Base-by-base conservation (phyloP, 2,329 filamentous ascomycete species). In the Cladosporium sphaerospermum region DNA sequence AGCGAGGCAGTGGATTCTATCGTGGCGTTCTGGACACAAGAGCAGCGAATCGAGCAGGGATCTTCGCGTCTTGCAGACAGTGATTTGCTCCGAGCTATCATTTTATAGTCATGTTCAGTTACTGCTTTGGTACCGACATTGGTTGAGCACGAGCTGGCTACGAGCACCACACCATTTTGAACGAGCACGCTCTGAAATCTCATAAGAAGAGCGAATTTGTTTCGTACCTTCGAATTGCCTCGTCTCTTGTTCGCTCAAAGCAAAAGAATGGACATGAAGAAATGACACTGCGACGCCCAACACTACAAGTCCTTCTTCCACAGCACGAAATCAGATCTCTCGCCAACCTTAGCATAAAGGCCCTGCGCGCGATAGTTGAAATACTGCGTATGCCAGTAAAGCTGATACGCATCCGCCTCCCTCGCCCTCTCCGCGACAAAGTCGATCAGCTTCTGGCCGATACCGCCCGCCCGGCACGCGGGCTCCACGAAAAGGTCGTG, bases 371-470 rank as follows among this genome's bases (percentile, higher is more conserved):
- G 37, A 32, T 54, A 48, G 33, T 54, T 54, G 45, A 54, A 54
- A 18, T 54, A 37, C 45, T 54, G 45, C n/a, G 52, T 54, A 39
- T 54, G 52, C 52, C 52, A 54, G 14, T 54, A 54, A 16, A 54
- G 45, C 39, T 47, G 46, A n/a, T 48, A 48, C 33, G 52, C 52
- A 8, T 42, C 46, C 5, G 23, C 40, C 40, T 48, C 52, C 19
- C 45, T 34, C 4, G 52, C 52, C 28, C 78, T 78, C 64, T 80
- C 76, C n/a, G 86, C 81, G 87, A 92, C 91, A 58, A 78, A 79
- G 59, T 93, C 82, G 61, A 93, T 88, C 62, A 93, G 75, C 62
- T 83, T 81, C 72, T 81, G 79, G 48, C 71, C 75, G 62, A 93
- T 86, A 67, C 52, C 52, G 9, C 40, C 52, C 32, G 45, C 46